Evolutionary conservation across 768 basidiomycete genomes (phyloP), one percentile per base, ranked within the genome.

Genomic region (Lactarius trivialis): DNA sequence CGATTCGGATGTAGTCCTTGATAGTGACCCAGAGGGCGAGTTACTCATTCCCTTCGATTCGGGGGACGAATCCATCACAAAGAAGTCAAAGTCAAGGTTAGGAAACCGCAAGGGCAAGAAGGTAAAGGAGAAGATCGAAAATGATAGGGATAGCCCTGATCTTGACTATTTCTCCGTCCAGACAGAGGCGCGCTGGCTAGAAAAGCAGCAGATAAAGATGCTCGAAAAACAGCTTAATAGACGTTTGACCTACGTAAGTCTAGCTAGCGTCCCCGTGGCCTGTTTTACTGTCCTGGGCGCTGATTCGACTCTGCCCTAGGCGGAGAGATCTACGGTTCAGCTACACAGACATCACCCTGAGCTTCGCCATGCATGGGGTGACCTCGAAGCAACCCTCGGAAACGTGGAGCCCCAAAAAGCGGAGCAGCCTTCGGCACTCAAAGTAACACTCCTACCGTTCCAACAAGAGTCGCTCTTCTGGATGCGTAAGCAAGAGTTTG

Each of bases 401-500:
- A 76, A 88, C 51, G 76, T 84, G 60, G 74, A 79, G 33, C 92
- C 93, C 2, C 75, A 82, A 55, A 82, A 84, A 68, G 89, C 88
- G 52, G 81, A 82, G 32, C 94, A 95, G 60, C 95, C 97, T 2
- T 76, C 75, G 2, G 85, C 85, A n/a, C 76, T 98, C 63, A 96
- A 93, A 72, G 81, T 91, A 55, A 85, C 82, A 0, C 81, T 99
- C 4, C 77, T 99, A 37, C 96, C 95, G 1, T 99, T 98, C 82
- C 97, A 99, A 73, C 84, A 83, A 56, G 97, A 99, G 75, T 93
- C 91, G 74, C 77, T 99, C 65, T 87, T 79, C 69, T 99, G 97
- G 97, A 96, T 99, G 93, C 82, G 84, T 67, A 81, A 91, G 70
- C 97, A 98, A 76, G 97, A 99, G 72, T 77, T 85, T 58, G 82